Conservation (phyloP, 2,329 filamentous ascomycete species). For the Aspergillus fumigatus region DNA sequence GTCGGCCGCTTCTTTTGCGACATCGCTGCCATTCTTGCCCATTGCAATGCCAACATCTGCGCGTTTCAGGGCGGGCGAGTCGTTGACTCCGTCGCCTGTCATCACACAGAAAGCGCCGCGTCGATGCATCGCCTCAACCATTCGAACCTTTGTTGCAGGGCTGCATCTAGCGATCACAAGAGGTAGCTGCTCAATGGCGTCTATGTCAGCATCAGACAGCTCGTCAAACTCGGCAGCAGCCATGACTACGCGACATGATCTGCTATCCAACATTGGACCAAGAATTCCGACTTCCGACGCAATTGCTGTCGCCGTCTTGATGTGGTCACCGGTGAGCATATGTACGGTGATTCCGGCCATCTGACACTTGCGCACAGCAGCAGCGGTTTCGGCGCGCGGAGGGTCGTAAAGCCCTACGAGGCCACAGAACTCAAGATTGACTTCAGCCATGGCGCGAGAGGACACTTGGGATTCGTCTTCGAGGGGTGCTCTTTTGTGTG, state of each 20-base stretch:
- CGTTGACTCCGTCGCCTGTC: slow-evolving; percentile 86
- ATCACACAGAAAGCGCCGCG: slow-evolving; percentile 74
- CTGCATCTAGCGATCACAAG: slow-evolving; percentile 80
- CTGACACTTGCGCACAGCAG: slow-evolving; percentile 50
- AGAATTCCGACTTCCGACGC: slow-evolving; percentile 56
- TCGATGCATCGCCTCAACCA: slow-evolving; percentile 83
- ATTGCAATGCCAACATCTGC: slow-evolving; percentile 87
- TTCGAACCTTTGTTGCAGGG: slow-evolving; percentile 80
- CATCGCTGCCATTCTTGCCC: slow-evolving; percentile 78
- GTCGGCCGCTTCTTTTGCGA: slow-evolving; percentile 73
- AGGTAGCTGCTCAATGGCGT: slow-evolving; percentile 68
- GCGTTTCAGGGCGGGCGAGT: slow-evolving; percentile 73
- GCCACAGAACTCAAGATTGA: slow-evolving; percentile 52
- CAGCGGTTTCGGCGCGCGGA: slow-evolving; percentile 55
- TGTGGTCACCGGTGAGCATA: slow-evolving; percentile 56
- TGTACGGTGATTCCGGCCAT: slow-evolving; percentile 54
- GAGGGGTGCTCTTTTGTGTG: slow-evolving; percentile 33
- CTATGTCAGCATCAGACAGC: slow-evolving; percentile 50
- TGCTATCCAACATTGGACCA: slow-evolving; percentile 39
- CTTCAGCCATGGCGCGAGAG: slow-evolving; percentile 49
- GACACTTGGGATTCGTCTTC: slow-evolving; percentile 27
- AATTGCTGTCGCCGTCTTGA: slow-evolving; percentile 54
- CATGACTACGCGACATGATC: slow-evolving; percentile 45
- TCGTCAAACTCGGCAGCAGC: slow-evolving; percentile 54
- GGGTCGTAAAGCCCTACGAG: slow-evolving; percentile 60